Percentiles rank a stretch among this genome's conserved stretches.
Evolutionary conservation across 2,329 filamentous ascomycete species (phyloP).

Genomic region (Neofusicoccum kwambonambiense): DNA sequence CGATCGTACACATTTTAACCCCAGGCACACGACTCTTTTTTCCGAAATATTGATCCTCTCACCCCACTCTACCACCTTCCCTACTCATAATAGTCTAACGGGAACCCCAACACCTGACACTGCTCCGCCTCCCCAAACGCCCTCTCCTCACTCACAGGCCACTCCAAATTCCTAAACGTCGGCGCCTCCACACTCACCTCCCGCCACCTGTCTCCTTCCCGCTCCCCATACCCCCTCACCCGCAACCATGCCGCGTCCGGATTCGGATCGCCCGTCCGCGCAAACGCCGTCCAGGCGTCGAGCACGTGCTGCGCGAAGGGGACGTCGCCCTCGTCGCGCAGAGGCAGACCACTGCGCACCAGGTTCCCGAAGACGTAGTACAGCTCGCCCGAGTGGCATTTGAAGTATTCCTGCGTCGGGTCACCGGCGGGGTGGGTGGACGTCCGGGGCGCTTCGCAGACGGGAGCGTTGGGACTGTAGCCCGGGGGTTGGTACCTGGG

Average conservation of each 20-base stretch:
- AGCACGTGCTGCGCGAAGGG: constrained; percentile 32
- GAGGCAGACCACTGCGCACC: constrained; percentile 33
- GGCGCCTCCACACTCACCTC: constrained; percentile 18
- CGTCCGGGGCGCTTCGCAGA: constrained; percentile 35
- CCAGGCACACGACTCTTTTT: too few species aligned
- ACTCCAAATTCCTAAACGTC: constrained; percentile 30
- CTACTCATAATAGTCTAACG: constrained; percentile 26
- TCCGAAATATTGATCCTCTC: neutral
- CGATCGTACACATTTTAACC: too few species aligned
- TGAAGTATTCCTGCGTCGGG: constrained; percentile 24
- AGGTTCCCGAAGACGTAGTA: constrained; percentile 33
- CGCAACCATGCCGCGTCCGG: constrained; percentile 24
- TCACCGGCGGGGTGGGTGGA: constrained; percentile 29
- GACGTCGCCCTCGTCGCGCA: constrained; percentile 32
- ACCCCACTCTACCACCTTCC: neutral
- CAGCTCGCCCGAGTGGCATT: constrained; percentile 34
- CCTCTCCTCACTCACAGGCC: constrained; percentile 19
- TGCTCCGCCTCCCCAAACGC: constrained; percentile 28
- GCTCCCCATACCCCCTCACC: constrained; percentile 31
- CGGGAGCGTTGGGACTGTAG: constrained; percentile 30
- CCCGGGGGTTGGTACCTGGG: constrained; percentile 23
- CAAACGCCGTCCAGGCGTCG: constrained; percentile 35
- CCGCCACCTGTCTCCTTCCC: constrained; percentile 22
- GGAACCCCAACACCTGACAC: constrained; percentile 27
- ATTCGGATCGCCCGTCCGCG: constrained; percentile 29